These are phyloP conservation scores for Diaporthe sp. DNA, from an alignment of 2,329 filamentous ascomycete species.

Conservation along the genomic window DNA sequence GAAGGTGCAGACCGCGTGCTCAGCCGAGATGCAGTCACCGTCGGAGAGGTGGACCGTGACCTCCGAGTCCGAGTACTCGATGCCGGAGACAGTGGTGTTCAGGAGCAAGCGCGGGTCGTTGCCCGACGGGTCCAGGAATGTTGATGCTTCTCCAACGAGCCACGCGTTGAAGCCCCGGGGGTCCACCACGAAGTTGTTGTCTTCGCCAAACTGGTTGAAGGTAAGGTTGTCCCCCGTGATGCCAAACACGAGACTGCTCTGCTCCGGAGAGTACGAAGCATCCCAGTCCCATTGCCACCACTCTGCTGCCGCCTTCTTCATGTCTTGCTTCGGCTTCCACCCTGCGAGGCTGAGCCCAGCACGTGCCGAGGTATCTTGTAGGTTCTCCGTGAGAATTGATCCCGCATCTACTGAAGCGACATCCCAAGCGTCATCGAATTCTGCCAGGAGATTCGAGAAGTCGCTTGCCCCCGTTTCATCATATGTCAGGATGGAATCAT, in stretches of 20 bases:
- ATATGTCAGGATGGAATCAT: conserved; percentile 70
- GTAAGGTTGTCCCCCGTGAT: conserved; percentile 71
- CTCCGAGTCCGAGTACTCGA: conserved; percentile 65
- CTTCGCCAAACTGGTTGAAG: conserved; percentile 73
- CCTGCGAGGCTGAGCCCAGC: conserved; percentile 71
- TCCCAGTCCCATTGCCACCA: conserved; percentile 74
- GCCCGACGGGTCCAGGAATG: conserved; percentile 62
- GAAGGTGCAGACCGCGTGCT: conserved; percentile 77
- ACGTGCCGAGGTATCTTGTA: conserved; percentile 73
- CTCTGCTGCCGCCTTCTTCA: conserved; percentile 71
- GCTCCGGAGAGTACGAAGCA: conserved; percentile 68
- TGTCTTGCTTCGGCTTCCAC: conserved; percentile 72
- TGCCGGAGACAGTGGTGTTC: conserved; percentile 68
- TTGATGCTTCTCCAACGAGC: conserved; percentile 68
- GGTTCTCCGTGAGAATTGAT: conserved; percentile 68
- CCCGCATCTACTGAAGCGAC: conserved; percentile 67
- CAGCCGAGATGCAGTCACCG: conserved; percentile 69
- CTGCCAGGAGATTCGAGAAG: conserved; percentile 64
- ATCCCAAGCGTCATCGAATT: conserved; percentile 62
- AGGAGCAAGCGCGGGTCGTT: conserved; percentile 71
- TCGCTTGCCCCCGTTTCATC: conserved; percentile 69
- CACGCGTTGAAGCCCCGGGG: conserved; percentile 73
- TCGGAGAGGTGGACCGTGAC: conserved; percentile 68
- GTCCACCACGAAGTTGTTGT: conserved; percentile 74
- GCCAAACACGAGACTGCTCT: conserved; percentile 68